These are phyloP conservation scores for Xerocomus cyaneibrunnescens DNA, from an alignment of 1,284 basidiomycete species.

Conservation along the genomic window DNA sequence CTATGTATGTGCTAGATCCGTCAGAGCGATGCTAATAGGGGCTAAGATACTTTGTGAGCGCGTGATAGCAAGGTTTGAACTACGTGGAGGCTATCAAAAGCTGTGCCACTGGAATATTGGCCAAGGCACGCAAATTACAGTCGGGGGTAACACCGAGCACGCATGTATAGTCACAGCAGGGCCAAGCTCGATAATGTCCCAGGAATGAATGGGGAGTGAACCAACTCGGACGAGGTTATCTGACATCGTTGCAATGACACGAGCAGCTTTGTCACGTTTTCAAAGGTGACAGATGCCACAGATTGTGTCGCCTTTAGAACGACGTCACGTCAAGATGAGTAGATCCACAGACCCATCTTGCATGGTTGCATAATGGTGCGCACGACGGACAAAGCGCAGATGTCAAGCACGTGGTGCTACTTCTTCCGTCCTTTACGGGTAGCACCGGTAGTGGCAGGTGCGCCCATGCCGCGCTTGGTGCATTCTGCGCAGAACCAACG, in stretches of 20 bases:
- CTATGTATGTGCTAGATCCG: constrained; percentile 4
- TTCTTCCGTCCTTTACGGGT: constrained; percentile 47
- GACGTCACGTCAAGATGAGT: constrained; percentile 1
- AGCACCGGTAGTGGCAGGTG: constrained; percentile 23
- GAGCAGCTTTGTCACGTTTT: not conserved
- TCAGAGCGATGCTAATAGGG: constrained; percentile 14
- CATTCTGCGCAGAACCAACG: constrained; percentile 62
- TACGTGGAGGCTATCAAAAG: constrained; percentile 2
- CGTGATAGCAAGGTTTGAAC: not conserved
- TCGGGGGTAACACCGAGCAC: not conserved
- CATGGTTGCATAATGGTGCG: not conserved
- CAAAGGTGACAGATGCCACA: not conserved
- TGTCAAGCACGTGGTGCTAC: constrained; percentile 10
- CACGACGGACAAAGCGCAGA: not conserved
- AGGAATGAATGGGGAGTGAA: not conserved
- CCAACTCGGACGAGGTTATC: not conserved
- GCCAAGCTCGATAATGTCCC: not conserved
- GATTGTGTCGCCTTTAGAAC: not conserved
- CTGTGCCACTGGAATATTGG: constrained; percentile 1
- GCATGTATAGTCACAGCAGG: not conserved
- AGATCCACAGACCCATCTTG: not conserved
- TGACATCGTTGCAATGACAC: not conserved
- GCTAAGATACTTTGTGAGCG: constrained; percentile 8
- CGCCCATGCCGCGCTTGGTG: constrained; percentile 36
- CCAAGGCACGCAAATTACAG: not conserved